phyloP scores from a whole-genome alignment of 2,329 filamentous ascomycete species.

The Fusarium sp. region DNA sequence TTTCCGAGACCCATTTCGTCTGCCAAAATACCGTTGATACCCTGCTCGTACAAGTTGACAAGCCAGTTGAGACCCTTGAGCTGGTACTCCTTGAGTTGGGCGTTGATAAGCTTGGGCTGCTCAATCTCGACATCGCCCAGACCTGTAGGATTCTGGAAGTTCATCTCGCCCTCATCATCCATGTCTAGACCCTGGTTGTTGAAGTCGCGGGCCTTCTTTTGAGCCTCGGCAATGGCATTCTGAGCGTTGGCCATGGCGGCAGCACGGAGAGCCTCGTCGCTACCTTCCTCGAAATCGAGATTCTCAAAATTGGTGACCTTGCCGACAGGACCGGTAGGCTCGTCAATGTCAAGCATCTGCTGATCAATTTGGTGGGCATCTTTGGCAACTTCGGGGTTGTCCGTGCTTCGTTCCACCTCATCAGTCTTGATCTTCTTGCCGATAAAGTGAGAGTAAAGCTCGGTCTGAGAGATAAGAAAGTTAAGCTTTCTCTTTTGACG shows the following conservation, averaged over 20 bases:
- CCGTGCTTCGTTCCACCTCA: slow-evolving; percentile 90
- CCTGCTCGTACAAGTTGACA: slow-evolving; percentile 98
- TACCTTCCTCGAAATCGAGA: slow-evolving; percentile 94
- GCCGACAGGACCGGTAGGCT: slow-evolving; percentile 64
- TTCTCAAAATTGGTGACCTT: slow-evolving; percentile 96
- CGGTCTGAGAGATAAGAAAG: slow-evolving; percentile 98
- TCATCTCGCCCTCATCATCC: slow-evolving; percentile 97
- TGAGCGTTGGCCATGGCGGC: slow-evolving; percentile 97
- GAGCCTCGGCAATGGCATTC: slow-evolving; percentile 92
- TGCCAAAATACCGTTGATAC: slow-evolving; percentile 98
- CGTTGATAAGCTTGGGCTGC: slow-evolving; percentile 92
- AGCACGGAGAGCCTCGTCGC: slow-evolving; percentile 82
- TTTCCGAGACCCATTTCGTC: slow-evolving; percentile 99
- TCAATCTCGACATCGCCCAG: slow-evolving; percentile 93
- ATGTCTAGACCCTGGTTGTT: slow-evolving; percentile 78
- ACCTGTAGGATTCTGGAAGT: slow-evolving; percentile 98
- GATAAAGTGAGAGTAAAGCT: slow-evolving; percentile 99
- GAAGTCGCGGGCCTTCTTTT: slow-evolving; percentile 92
- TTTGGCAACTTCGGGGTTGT: slow-evolving; percentile 77
- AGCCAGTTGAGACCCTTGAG: slow-evolving; percentile 99
- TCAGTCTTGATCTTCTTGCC: slow-evolving; percentile 99
- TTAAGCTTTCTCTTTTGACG: slow-evolving; percentile 98
- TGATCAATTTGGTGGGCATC: slow-evolving; percentile 56
- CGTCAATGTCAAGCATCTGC: slow-evolving; percentile 61
- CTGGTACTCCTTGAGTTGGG: slow-evolving; percentile 98